These are phyloP conservation scores for Xylariomycetidae sp. DNA, from an alignment of 2,329 filamentous ascomycete genomes.

Conservation along the genomic window DNA sequence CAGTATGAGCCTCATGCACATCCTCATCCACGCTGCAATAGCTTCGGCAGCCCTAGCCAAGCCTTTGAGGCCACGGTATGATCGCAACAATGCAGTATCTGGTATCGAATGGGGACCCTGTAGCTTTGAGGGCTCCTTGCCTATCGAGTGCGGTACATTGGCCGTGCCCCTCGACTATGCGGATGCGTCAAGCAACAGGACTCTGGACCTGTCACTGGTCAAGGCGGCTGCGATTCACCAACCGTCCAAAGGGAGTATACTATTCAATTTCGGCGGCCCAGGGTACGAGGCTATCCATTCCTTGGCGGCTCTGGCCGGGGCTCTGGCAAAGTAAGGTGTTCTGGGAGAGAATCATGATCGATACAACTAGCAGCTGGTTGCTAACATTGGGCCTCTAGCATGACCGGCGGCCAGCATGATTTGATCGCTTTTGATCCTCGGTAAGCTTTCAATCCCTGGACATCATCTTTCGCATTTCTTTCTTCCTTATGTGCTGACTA, in stretches of 20 bases:
- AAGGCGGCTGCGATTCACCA: conserved; percentile 24
- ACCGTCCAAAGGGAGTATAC: conserved; percentile 31
- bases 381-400: conserved; percentile 10
- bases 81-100: too few relatives aligned
- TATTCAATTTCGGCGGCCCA: conserved; percentile 36
- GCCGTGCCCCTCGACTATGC: conserved; percentile 37
- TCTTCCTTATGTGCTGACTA: too few relatives aligned
- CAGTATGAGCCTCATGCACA: too few relatives aligned
- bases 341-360: too few relatives aligned
- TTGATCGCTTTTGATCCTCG: conserved; percentile 25
- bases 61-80: too few relatives aligned
- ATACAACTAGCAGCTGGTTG: too few relatives aligned
- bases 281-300: conserved; percentile 14
- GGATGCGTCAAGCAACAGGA: conserved; percentile 16
- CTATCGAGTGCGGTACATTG: conserved; percentile 31
- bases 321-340: conserved; percentile 15
- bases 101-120: conserved; percentile 19
- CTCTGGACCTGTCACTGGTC: conserved; percentile 27
- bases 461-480: too few relatives aligned
- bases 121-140: conserved; percentile 8
- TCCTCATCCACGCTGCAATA: too few relatives aligned
- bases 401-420: conserved; percentile 22
- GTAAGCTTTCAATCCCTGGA: conserved; percentile 12
- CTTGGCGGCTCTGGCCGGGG: conserved; percentile 7
- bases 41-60: too few relatives aligned